These are phyloP conservation scores for Uronychia binucleata DNA, from an alignment of 73 alveolate species.

Conservation along the genomic window DNA sequence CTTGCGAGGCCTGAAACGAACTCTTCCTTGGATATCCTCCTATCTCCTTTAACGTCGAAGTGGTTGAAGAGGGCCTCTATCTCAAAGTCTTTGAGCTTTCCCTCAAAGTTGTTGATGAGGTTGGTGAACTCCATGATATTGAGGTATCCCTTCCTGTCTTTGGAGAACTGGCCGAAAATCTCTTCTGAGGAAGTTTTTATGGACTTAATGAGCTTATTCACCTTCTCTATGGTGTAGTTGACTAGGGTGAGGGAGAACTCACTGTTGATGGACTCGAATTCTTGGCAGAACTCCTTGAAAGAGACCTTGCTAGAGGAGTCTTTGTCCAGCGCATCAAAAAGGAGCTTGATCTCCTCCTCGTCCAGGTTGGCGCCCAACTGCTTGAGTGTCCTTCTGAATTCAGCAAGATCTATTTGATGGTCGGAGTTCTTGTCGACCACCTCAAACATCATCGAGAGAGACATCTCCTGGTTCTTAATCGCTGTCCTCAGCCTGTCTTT, in stretches of 20 bases:
- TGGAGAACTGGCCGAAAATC: neutral
- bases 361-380: neutral
- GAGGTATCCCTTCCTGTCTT: neutral
- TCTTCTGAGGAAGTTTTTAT: neutral
- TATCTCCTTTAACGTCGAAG: slow-evolving; percentile 30
- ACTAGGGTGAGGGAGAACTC: neutral
- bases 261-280: neutral
- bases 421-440: neutral
- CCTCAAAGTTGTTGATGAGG: neutral
- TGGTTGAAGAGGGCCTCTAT: slow-evolving; percentile 36
- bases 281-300: neutral
- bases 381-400: neutral
- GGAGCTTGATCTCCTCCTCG: neutral
- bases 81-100: slow-evolving; percentile 19
- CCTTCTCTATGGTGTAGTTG: neutral
- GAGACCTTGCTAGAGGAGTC: neutral
- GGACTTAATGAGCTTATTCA: neutral
- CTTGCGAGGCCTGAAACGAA: slow-evolving; percentile 16
- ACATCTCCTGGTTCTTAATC: neutral
- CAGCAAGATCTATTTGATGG: neutral
- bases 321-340: neutral
- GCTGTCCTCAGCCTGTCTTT: neutral
- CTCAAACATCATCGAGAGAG: neutral
- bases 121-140: slow-evolving; percentile 22
- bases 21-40: slow-evolving; percentile 28